A percentile compares a stretch with the other conserved stretches of the same genome.
Conservation (phyloP, 129 eudicot genomes). For the Mikania micrantha region DNA sequence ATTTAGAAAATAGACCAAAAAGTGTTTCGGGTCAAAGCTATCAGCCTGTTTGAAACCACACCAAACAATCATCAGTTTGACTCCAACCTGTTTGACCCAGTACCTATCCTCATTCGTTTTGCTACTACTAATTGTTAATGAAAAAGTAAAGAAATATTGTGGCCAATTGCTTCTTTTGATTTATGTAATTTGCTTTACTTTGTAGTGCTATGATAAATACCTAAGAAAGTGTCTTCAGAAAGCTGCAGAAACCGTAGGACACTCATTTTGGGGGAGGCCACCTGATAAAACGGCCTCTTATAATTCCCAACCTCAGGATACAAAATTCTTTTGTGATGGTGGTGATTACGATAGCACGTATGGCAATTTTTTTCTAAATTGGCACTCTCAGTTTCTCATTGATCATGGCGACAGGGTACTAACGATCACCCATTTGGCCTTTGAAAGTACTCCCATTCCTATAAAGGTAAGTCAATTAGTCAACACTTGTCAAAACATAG, state of each 20-base stretch:
- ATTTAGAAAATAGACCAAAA: background rate
- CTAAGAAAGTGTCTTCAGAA: constrained; percentile 46
- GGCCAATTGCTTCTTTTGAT: background rate
- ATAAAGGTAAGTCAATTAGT: constrained; percentile 44
- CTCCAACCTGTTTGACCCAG: background rate
- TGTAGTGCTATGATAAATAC: constrained; percentile 83
- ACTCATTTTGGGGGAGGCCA: constrained; percentile 66
- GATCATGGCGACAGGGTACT: constrained; percentile 80
- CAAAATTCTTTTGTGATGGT: constrained; percentile 63
- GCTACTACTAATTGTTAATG: background rate
- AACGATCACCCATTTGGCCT: constrained; percentile 63
- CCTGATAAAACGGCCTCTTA: constrained; percentile 80
- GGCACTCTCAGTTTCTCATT: constrained; percentile 60
- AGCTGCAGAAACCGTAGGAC: constrained; percentile 69
- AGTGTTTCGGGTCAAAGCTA: background rate
- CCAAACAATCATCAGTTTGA: background rate
- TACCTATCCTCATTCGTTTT: background rate
- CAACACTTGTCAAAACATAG: background rate
- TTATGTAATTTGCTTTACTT: background rate
- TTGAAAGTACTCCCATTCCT: constrained; percentile 57
- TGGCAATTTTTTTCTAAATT: constrained; percentile 75
- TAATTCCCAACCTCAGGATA: constrained; percentile 69
- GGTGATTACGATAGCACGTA: constrained; percentile 71
- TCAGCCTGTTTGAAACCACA: background rate
- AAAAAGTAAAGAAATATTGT: background rate